Evolutionary conservation across 306 rosid species (phyloP).

Genomic region (Gleditsia sinensis): DNA sequence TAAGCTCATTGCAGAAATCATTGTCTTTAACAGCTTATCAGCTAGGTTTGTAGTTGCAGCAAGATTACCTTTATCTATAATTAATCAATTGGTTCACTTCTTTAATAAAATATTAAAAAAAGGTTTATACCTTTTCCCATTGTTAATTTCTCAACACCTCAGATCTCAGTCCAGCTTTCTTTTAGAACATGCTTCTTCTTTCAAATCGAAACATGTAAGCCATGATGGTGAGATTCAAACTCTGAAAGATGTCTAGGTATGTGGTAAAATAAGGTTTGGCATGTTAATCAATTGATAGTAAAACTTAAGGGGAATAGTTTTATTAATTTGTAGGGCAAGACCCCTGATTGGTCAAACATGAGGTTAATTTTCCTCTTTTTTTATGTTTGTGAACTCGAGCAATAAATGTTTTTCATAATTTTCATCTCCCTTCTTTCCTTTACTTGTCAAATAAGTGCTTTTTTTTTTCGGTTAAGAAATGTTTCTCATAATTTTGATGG

Average conservation of each 20-base stretch:
- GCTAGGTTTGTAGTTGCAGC: background rate
- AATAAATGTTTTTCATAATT: background rate
- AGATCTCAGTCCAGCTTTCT: background rate
- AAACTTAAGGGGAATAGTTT: background rate
- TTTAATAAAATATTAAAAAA: background rate
- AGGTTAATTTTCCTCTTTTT: background rate
- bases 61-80: background rate
- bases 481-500: background rate
- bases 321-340: background rate
- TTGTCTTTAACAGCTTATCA: background rate
- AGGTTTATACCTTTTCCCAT: background rate
- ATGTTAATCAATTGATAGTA: background rate
- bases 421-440: background rate
- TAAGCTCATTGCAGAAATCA: background rate
- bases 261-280: background rate
- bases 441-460: background rate
- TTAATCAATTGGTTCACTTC: background rate
- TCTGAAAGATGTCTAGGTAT: background rate
- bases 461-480: background rate
- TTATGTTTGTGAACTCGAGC: background rate
- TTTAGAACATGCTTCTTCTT: background rate
- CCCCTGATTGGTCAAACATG: background rate
- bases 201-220: slow-evolving; percentile 9
- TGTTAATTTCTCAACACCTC: background rate
- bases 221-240: background rate